Percentiles rank a stretch among this genome's conserved stretches.
Conservation (phyloP, 1,284 basidiomycete species). For the Sparassis latifolia region DNA sequence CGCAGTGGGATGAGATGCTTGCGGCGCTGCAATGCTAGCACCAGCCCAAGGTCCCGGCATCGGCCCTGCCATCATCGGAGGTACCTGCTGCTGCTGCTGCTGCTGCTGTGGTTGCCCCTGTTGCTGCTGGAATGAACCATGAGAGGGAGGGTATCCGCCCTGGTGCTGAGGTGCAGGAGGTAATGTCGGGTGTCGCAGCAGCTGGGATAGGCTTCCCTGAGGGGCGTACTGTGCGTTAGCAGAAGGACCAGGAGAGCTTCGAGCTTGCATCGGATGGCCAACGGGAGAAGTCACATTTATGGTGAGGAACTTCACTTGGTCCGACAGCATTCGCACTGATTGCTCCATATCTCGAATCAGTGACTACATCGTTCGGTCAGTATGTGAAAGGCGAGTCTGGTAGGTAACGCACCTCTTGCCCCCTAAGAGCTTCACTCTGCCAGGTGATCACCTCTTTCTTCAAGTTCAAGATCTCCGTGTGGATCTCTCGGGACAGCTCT, state of each 20-base stretch:
- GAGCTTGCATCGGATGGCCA: conserved; percentile 35
- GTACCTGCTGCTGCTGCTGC: conserved; percentile 20
- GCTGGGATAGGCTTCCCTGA: conserved; percentile 15
- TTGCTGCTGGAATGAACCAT: conserved; percentile 21
- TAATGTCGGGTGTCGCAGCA: conserved; percentile 20
- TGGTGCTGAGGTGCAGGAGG: conserved; percentile 18
- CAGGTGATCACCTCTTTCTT: conserved; percentile 72
- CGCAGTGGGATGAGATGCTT: conserved; percentile 67
- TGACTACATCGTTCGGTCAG: conserved; percentile 34
- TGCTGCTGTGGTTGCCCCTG: conserved; percentile 28
- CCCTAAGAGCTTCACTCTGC: conserved; percentile 70
- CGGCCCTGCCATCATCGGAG: conserved; percentile 32
- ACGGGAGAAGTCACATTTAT: conserved; percentile 35
- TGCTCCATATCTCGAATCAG: conserved; percentile 74
- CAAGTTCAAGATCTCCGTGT: conserved; percentile 63
- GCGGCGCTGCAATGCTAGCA: conserved; percentile 59
- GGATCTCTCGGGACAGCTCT: conserved; percentile 67
- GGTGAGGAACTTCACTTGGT: conserved; percentile 73
- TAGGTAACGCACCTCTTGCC: conserved; percentile 58
- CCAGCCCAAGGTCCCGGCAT: conserved; percentile 53
- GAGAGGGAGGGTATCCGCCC: background rate
- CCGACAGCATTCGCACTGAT: conserved; percentile 60
- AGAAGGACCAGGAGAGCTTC: conserved; percentile 34
- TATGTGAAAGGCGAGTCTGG: background rate
- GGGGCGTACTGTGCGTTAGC: conserved; percentile 11